These are phyloP conservation scores for Podila verticillata DNA, from an alignment of 192 early-diverging fungal species.

Conservation along the genomic window DNA sequence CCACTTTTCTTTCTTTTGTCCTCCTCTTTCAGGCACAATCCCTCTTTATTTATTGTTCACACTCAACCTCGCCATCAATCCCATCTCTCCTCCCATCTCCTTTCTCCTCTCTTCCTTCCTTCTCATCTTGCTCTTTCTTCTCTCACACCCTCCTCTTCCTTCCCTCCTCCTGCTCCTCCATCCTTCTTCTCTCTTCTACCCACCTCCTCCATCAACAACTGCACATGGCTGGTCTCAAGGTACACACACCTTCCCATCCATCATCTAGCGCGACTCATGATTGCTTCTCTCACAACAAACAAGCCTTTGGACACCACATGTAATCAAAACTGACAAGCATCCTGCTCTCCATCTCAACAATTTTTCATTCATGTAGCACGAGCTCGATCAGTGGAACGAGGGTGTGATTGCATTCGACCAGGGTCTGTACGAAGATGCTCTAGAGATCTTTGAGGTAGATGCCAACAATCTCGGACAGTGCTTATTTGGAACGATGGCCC, in stretches of 20 bases:
- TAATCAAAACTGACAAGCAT: not conserved
- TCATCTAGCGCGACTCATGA: not conserved
- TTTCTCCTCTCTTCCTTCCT: not conserved
- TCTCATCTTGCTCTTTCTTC: not conserved
- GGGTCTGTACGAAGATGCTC: slow-evolving; percentile 73
- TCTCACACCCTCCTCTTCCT: not conserved
- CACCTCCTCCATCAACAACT: not conserved
- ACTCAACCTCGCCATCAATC: not conserved
- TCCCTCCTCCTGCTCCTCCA: not conserved
- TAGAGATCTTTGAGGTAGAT: slow-evolving; percentile 75
- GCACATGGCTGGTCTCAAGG: slow-evolving; percentile 41
- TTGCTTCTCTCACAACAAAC: not conserved
- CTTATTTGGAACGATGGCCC: too few species aligned
- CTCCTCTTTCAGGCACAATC: too few species aligned
- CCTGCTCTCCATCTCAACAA: not conserved
- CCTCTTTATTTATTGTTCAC: not conserved
- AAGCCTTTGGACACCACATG: not conserved
- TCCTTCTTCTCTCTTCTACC: not conserved
- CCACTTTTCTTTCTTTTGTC: too few species aligned
- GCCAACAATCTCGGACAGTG: not conserved
- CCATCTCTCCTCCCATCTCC: not conserved
- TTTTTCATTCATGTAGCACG: slow-evolving; percentile 18
- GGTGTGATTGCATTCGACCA: slow-evolving; percentile 82
- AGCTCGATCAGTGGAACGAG: slow-evolving; percentile 56
- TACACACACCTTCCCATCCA: slow-evolving; percentile 9